Percentiles rank a stretch among this genome's conserved stretches.
Evolutionary conservation across 306 rosid genomes (phyloP).

Genomic region (Alnus glutinosa): DNA sequence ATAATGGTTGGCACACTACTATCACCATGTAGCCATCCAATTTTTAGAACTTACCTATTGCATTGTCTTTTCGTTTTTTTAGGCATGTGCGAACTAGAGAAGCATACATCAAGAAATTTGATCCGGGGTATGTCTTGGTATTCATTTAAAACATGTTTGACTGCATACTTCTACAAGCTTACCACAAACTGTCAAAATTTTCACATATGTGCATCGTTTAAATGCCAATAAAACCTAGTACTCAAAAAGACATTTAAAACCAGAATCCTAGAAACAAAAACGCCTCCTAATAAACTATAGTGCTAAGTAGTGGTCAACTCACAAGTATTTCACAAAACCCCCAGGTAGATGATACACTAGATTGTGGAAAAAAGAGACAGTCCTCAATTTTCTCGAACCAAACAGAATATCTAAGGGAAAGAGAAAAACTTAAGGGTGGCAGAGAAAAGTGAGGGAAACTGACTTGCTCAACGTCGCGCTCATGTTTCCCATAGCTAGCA

Average conservation of each 20-base stretch:
- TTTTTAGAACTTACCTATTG: not conserved
- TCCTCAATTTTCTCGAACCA: not conserved
- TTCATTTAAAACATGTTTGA: not conserved
- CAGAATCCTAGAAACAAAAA: no score
- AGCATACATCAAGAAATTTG: not conserved
- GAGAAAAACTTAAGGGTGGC: not conserved
- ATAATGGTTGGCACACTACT: not conserved
- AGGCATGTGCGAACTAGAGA: not conserved
- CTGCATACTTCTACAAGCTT: not conserved
- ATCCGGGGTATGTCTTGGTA: not conserved
- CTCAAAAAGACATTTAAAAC: not conserved
- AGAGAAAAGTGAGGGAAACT: constrained; percentile 36
- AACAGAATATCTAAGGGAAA: not conserved
- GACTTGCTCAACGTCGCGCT: constrained; percentile 78
- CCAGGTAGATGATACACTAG: not conserved
- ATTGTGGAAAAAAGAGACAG: not conserved
- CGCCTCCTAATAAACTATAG: not conserved
- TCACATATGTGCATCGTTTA: not conserved
- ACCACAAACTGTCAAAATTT: not conserved
- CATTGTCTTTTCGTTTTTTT: not conserved
- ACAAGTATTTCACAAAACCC: not conserved
- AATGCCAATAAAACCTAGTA: not conserved
- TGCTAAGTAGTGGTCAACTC: not conserved
- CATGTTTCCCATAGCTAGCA: constrained; percentile 53
- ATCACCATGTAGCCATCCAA: not conserved